phyloP scores from a whole-genome alignment of 345 rosid species.

The Carallia pectinifolia region DNA sequence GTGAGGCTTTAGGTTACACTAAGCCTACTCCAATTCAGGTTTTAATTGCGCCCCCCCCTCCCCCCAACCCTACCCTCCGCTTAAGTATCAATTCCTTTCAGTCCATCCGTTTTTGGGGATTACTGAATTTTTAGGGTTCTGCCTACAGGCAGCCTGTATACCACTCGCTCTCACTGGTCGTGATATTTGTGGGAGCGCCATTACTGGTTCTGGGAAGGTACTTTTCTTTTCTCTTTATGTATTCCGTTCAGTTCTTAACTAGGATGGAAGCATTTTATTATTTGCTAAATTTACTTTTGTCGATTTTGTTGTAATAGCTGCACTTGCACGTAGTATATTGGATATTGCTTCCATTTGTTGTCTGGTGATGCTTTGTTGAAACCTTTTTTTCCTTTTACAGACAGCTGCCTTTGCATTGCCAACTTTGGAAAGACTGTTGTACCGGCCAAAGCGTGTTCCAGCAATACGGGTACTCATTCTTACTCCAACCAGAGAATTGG shows the following conservation, averaged over 20 bases:
- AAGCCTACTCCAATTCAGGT: constrained; percentile 99
- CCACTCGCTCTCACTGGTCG: constrained; percentile 88
- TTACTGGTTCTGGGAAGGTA: constrained; percentile 99
- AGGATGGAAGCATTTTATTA: no score
- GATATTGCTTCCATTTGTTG: no score
- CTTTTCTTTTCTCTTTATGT: not conserved
- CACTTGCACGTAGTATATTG: no score
- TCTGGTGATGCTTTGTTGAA: no score
- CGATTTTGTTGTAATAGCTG: no score
- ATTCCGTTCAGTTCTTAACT: no score
- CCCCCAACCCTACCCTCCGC: no score
- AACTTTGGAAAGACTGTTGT: constrained; percentile 81
- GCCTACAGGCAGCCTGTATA: constrained; percentile 78
- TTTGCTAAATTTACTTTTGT: not conserved
- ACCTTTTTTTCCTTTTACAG: constrained; percentile 35
- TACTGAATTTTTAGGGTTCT: constrained; percentile 5
- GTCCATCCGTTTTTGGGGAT: not conserved
- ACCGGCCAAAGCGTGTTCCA: constrained; percentile 77
- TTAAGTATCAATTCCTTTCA: not conserved
- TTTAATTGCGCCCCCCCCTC: not conserved
- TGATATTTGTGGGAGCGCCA: constrained; percentile 95
- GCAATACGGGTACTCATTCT: constrained; percentile 91
- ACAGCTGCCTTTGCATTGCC: constrained; percentile 95
- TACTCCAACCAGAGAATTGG: constrained; percentile 92
- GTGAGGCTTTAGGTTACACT: constrained; percentile 81